These are phyloP conservation scores for Carex arenaria DNA, from an alignment of 202 grass and related monocot species.

Conservation along the genomic window DNA sequence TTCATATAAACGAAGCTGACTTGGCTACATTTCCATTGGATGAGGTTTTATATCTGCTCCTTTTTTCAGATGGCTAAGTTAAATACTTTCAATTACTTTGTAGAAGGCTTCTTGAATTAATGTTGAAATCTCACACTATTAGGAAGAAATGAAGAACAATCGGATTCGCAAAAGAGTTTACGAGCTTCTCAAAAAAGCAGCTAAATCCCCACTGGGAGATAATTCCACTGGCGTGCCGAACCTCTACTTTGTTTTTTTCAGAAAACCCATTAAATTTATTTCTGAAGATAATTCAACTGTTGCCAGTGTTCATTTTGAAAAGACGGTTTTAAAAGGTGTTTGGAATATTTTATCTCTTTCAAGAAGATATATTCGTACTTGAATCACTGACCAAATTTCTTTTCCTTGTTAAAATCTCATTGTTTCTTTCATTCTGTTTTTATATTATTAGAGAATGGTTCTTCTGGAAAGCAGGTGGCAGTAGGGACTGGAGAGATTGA, in stretches of 20 bases:
- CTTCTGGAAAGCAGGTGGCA: slow-evolving; percentile 59
- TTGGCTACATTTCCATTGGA: slow-evolving; percentile 47
- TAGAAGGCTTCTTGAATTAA: slow-evolving; percentile 2
- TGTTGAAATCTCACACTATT: slow-evolving; percentile 6
- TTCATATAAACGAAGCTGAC: slow-evolving; percentile 55
- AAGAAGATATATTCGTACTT: not conserved
- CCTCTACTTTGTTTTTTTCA: slow-evolving; percentile 86
- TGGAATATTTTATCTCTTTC: not conserved
- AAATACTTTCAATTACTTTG: not conserved
- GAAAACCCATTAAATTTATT: slow-evolving; percentile 61
- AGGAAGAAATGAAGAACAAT: slow-evolving; percentile 83
- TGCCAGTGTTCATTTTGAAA: slow-evolving; percentile 56
- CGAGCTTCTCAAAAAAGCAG: slow-evolving; percentile 76
- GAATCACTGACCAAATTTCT: slow-evolving; percentile 5
- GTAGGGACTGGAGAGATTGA: slow-evolving; percentile 76
- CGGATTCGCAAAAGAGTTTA: slow-evolving; percentile 76
- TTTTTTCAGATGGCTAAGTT: slow-evolving; percentile 9
- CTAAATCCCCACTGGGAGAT: slow-evolving; percentile 22
- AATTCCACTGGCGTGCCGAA: slow-evolving; percentile 37
- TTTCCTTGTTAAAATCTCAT: not conserved
- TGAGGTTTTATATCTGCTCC: slow-evolving; percentile 45
- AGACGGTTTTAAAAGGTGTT: slow-evolving; percentile 69
- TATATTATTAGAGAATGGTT: slow-evolving; percentile 47
- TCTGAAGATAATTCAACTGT: slow-evolving; percentile 48
- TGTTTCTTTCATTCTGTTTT: not conserved